These are phyloP conservation scores for Trichoderma pleuroti DNA, from an alignment of 2,329 filamentous ascomycete genomes.

Conservation along the genomic window DNA sequence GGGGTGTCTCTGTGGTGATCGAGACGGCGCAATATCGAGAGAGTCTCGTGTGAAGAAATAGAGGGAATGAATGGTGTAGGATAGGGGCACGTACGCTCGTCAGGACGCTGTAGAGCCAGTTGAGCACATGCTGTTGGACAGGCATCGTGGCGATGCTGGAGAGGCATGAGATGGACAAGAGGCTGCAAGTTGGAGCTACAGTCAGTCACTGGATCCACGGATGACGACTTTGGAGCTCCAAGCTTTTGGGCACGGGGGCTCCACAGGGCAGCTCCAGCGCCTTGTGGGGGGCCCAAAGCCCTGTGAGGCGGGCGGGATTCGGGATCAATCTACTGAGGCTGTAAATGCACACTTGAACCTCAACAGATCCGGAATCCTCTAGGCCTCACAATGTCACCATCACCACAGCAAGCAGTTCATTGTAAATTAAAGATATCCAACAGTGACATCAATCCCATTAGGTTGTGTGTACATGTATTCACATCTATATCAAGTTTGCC, in stretches of 20 bases:
- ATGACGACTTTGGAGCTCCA: constrained; percentile 1
- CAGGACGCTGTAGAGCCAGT: constrained; percentile 92
- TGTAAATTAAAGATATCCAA: background rate
- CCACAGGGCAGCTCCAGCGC: background rate
- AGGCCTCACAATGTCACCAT: background rate
- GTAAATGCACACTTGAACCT: background rate
- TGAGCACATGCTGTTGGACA: constrained; percentile 84
- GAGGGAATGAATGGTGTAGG: background rate
- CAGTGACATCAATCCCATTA: background rate
- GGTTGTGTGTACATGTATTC: background rate
- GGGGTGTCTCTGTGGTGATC: background rate
- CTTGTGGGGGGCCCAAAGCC: background rate
- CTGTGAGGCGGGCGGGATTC: background rate
- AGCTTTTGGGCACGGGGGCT: background rate
- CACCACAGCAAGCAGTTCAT: no score
- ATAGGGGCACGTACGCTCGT: constrained; percentile 57
- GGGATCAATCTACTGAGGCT: background rate
- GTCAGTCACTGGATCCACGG: background rate
- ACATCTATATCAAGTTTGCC: background rate
- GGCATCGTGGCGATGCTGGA: constrained; percentile 44
- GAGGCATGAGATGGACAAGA: constrained; percentile 1
- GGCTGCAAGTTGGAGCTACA: background rate
- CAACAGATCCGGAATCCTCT: background rate
- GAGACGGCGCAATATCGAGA: background rate
- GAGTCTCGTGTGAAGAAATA: background rate